phyloP scores from a whole-genome alignment of 2,329 filamentous ascomycete genomes.

The Sclerotinia subarctica region DNA sequence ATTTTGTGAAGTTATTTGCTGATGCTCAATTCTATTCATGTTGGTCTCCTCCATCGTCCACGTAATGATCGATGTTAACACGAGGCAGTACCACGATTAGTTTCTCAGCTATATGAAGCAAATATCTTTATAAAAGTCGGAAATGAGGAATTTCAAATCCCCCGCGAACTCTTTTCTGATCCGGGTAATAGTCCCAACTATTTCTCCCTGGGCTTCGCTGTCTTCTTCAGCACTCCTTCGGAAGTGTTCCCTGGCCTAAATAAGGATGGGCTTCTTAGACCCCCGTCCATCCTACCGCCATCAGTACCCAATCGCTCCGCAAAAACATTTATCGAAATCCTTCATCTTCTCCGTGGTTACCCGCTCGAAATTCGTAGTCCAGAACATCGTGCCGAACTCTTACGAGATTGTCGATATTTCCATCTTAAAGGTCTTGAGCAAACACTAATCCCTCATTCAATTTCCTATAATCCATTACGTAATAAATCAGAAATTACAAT shows the following conservation, averaged over 20 bases:
- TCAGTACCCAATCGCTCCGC: constrained; percentile 76
- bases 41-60: constrained; percentile 43
- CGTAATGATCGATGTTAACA: constrained; percentile 24
- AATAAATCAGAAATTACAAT: constrained; percentile 72
- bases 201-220: constrained; percentile 85
- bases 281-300: constrained; percentile 81
- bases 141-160: constrained; percentile 81
- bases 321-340: constrained; percentile 78
- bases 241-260: constrained; percentile 86
- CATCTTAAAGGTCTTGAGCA: constrained; percentile 91
- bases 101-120: constrained; percentile 86
- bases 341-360: constrained; percentile 81
- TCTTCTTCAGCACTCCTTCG: constrained; percentile 77
- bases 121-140: constrained; percentile 92
- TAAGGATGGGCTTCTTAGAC: constrained; percentile 73
- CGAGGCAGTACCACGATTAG: constrained; percentile 72
- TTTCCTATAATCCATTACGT: constrained; percentile 70
- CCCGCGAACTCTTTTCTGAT: constrained; percentile 78
- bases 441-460: constrained; percentile 72
- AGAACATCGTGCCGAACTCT: constrained; percentile 69
- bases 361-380: constrained; percentile 73
- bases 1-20: constrained; percentile 89
- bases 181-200: constrained; percentile 94
- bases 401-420: constrained; percentile 88
- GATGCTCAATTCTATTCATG: constrained; percentile 92